Percentiles rank a stretch among this genome's conserved stretches.
These are phyloP conservation scores for Protea cynaroides DNA, from an alignment of 164 flowering plant species.

Conservation along the genomic window DNA sequence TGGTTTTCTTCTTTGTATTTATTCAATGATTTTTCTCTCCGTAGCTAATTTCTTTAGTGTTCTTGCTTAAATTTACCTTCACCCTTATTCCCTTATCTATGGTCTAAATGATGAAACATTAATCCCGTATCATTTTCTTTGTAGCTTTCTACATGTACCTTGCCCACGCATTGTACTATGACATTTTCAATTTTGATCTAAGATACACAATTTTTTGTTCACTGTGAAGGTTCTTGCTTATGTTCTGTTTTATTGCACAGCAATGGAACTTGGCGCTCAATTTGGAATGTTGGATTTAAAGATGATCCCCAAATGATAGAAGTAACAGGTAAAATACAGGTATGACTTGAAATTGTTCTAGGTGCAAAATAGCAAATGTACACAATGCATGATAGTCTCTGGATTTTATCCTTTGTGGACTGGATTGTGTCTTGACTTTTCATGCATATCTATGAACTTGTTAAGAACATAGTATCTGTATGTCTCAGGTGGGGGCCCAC, in stretches of 20 bases:
- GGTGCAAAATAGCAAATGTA: background rate
- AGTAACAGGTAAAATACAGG: constrained; percentile 78
- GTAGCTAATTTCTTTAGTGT: background rate
- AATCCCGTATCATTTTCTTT: background rate
- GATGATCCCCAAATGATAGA: constrained; percentile 74
- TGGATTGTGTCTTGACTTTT: background rate
- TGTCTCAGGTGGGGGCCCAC: constrained; percentile 85
- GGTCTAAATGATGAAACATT: background rate
- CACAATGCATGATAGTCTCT: background rate
- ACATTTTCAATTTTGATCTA: background rate
- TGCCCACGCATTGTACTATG: background rate
- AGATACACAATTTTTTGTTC: background rate
- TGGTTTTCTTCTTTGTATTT: background rate
- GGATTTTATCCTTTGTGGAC: background rate
- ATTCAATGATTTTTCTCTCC: background rate
- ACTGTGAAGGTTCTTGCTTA: background rate
- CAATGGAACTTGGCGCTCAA: constrained; percentile 94
- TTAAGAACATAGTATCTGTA: constrained; percentile 1
- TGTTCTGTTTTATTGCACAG: constrained; percentile 27
- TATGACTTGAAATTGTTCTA: constrained; percentile 12
- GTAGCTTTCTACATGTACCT: background rate
- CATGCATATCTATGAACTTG: background rate
- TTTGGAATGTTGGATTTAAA: constrained; percentile 78
- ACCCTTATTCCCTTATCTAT: background rate
- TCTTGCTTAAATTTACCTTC: background rate